phyloP scores from a whole-genome alignment of 768 basidiomycete genomes.

The Coprinellus micaceus region DNA sequence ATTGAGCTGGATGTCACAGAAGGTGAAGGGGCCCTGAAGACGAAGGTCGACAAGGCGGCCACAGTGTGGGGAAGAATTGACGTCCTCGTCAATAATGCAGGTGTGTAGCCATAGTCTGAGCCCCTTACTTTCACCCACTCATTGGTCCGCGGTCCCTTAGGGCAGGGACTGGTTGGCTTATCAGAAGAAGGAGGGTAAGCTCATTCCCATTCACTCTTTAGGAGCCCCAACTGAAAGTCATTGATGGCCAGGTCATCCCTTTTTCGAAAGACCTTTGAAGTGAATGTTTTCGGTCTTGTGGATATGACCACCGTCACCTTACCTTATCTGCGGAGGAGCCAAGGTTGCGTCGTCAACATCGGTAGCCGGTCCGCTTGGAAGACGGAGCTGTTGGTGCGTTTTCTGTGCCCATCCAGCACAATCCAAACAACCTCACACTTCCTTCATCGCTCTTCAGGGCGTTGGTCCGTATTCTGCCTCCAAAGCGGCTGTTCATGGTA shows the following conservation, averaged over 20 bases:
- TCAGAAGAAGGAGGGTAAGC: constrained; percentile 58
- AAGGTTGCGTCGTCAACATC: constrained; percentile 44
- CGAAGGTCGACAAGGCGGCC: constrained; percentile 39
- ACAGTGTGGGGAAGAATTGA: constrained; percentile 51
- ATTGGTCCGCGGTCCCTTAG: no score
- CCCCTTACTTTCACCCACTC: no score
- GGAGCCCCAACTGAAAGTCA: background rate
- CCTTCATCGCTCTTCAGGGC: constrained; percentile 5
- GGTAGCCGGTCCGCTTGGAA: constrained; percentile 57
- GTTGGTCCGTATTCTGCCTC: constrained; percentile 45
- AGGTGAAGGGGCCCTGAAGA: constrained; percentile 39
- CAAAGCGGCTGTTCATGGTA: constrained; percentile 58
- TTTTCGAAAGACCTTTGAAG: constrained; percentile 42
- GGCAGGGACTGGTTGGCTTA: constrained; percentile 38
- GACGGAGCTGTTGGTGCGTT: constrained; percentile 38
- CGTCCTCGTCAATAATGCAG: constrained; percentile 65
- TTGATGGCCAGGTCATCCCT: constrained; percentile 9
- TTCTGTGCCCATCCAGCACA: constrained; percentile 7
- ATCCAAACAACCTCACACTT: background rate
- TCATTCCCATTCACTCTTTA: background rate
- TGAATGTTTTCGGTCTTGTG: constrained; percentile 48
- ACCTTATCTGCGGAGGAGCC: constrained; percentile 45
- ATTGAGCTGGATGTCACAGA: constrained; percentile 51
- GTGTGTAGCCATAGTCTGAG: no score
- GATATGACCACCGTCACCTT: constrained; percentile 51